Evolutionary conservation across 2,329 filamentous ascomycete species (phyloP), one percentile per base, ranked within the genome.

Genomic region (Xenoacremonium recifei): DNA sequence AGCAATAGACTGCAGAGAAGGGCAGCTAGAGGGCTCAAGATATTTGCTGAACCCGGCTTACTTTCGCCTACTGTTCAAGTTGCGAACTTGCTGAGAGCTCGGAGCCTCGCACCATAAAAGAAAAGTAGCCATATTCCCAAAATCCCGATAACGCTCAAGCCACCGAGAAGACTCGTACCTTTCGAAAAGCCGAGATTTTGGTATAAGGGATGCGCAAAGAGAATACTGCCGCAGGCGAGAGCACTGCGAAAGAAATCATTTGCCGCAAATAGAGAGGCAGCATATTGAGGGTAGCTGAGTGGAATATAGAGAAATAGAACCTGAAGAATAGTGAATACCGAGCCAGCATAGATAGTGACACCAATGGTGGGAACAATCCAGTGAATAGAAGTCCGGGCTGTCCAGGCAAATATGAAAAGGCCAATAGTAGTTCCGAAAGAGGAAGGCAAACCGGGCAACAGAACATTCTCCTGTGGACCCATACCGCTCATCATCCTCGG

Each of bases 221-320:
- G 17, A 10, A 42, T 30, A 11, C 15, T 19, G 6, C 29, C 35
- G 16, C 29, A n/a, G 3, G 40, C 40, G 3, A 42, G 13, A 7
- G 35, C 19, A 9, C 21, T 23, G 12, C 29, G 6, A 51, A 70
- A 66, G 46, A 75, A 71, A 57, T 76, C 74, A 52, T 77, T 79
- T 6, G 64, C 73, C 0, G 75, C 75, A 51, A 79, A 78, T 29
- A 79, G 56, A 35, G 62, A 69, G 9, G 75, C 74, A 0, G 74
- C 72, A 49, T 76, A 75, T 39, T 66, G 62, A 4, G 72, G 72
- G 50, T 75, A 76, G 17, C 60, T 63, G 19, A 50, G 19, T 16
- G 47, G 33, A n/a, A 69, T 54, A 37, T 69, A 68, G n/a, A 67
- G 47, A 35, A 68, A 66, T 21, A 70, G 48, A 45, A 58, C 55